Evolutionary conservation across 2,329 filamentous ascomycete species (phyloP), one percentile per base, ranked within the genome.

Genomic region (Colletotrichum ledebouriae): DNA sequence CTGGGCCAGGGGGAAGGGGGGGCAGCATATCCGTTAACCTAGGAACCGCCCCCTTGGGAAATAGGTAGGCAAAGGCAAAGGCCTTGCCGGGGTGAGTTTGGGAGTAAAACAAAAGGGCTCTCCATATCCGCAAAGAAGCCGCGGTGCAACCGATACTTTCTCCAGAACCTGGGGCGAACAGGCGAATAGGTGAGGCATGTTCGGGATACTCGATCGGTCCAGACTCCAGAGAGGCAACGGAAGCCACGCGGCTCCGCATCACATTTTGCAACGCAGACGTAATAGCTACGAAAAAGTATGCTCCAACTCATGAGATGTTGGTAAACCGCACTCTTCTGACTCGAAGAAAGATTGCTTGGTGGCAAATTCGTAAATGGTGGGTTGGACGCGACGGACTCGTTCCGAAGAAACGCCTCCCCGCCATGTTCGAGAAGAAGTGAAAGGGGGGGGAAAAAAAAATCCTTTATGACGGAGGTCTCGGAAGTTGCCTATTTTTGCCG

Each of bases 91-190:
- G n/a, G n/a, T 29, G 29, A 29, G 29, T 29, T 29, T 29, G 29
- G 29, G 6, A 6, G 29, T 4, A 22, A 22, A 22, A 17, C 17
- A 17, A 17, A 22, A 22, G 22, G 22, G 22, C 25, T 4, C 25
- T 29, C 29, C 22, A 59, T 10, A 39, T 41, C 56, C 63, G 56
- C 62, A 67, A 58, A 62, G 63, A 56, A 66, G 63, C 62, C 67
- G 62, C 57, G 47, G 47, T 68, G 52, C 22, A 49, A 33, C 65
- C 65, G 65, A 68, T 17, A 46, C 65, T 64, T 68, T 59, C 47
- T 64, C 65, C 56, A 50, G 20, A 5, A 22, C 29, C 29, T 29
- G 29, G 29, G 29, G 29, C 29, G 29, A 29, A 29, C 29, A 9
- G 29, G 29, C 25, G 25, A 25, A 25, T 4, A 25, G 4, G 25